phyloP scores from a whole-genome alignment of 306 rosid species.

The Luffa acutangula region DNA sequence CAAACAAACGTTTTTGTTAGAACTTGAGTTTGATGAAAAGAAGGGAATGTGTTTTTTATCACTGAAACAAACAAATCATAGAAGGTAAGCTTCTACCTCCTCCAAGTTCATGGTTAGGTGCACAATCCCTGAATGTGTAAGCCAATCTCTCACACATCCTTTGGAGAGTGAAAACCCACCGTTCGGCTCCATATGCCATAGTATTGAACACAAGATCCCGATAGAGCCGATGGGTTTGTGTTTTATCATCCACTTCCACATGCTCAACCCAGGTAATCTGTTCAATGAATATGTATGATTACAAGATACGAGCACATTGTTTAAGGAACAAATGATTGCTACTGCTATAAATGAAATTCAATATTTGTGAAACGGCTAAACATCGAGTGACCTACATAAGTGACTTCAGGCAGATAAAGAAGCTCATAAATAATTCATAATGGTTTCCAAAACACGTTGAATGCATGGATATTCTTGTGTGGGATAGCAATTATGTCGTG shows the following conservation, averaged over 20 bases:
- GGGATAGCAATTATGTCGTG: not conserved
- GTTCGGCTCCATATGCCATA: conserved; percentile 49
- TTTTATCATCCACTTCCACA: conserved; percentile 47
- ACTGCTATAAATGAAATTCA: not conserved
- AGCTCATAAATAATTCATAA: not conserved
- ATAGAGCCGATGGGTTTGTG: conserved; percentile 31
- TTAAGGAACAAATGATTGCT: not conserved
- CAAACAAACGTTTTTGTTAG: not conserved
- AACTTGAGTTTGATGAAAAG: not conserved
- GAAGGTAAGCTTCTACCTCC: conserved; percentile 22
- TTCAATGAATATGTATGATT: not conserved
- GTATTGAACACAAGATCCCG: conserved; percentile 26
- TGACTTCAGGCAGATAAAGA: not conserved
- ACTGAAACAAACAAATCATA: not conserved
- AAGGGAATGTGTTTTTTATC: not conserved
- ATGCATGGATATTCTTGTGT: not conserved
- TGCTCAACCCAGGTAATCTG: conserved; percentile 79
- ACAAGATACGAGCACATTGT: not conserved
- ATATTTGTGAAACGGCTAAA: not conserved
- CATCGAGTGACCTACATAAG: not conserved
- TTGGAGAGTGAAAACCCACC: conserved; percentile 56
- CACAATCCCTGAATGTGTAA: not conserved
- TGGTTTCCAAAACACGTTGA: not conserved
- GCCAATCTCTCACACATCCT: conserved; percentile 54
- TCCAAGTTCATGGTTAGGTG: conserved; percentile 14